Evolutionary conservation across 225 moss, liverwort and hornwort species (phyloP).

Genomic region (Ulota crispa): DNA sequence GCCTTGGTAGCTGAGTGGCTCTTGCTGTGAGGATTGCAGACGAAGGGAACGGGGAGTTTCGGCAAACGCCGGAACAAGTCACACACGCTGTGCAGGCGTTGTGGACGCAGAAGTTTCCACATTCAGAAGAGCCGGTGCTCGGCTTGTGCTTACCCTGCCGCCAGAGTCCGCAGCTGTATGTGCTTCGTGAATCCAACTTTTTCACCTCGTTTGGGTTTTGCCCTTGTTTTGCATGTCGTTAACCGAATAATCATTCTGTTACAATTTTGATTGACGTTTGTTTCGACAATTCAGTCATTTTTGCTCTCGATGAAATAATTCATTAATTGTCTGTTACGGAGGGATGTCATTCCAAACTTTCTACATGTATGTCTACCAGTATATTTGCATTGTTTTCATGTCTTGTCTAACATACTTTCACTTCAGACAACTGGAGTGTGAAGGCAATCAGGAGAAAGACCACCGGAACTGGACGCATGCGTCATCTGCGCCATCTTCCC

Average conservation of each 20-base stretch:
- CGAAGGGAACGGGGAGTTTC: constrained; percentile 96
- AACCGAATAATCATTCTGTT: too few species aligned
- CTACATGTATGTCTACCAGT: too few species aligned
- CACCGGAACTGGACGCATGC: constrained; percentile 94
- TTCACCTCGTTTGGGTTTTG: neutral
- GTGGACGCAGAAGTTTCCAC: constrained; percentile 91
- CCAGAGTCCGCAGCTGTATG: constrained; percentile 74
- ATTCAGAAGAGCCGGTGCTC: constrained; percentile 99
- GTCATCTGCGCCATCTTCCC: constrained; percentile 85
- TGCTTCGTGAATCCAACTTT: neutral
- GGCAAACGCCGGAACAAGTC: constrained; percentile 99
- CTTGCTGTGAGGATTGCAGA: constrained; percentile 35
- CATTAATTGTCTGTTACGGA: neutral
- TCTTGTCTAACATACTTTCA: neutral
- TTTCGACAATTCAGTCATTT: neutral
- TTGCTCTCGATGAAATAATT: neutral
- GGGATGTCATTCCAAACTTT: neutral
- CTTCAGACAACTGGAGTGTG: constrained; percentile 91
- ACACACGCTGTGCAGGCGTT: constrained; percentile 94
- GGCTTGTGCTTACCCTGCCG: constrained; percentile 94
- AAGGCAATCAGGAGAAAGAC: constrained; percentile 97
- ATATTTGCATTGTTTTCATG: neutral
- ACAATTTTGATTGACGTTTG: neutral
- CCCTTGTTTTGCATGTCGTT: neutral
- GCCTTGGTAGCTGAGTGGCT: neutral